These are phyloP conservation scores for Periconia digitata DNA, from an alignment of 2,329 filamentous ascomycete species.

Conservation along the genomic window DNA sequence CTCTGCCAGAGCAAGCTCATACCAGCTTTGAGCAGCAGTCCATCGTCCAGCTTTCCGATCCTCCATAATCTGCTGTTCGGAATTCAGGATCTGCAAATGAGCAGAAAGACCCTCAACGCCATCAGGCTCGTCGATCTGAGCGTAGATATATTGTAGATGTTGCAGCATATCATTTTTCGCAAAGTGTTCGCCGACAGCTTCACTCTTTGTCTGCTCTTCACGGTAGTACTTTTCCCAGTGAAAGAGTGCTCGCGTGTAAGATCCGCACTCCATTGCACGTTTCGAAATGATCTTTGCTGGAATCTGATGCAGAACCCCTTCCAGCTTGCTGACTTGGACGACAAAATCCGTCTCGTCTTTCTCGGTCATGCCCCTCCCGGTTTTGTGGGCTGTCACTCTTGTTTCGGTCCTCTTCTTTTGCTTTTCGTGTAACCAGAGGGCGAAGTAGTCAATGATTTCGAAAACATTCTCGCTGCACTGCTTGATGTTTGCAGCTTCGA, in stretches of 20 bases:
- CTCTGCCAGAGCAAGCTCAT: slow-evolving; percentile 84
- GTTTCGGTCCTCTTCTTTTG: slow-evolving; percentile 50
- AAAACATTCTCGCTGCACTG: slow-evolving; percentile 93
- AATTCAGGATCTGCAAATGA: slow-evolving; percentile 80
- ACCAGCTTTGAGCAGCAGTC: slow-evolving; percentile 96
- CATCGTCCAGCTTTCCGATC: slow-evolving; percentile 92
- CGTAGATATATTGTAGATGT: slow-evolving; percentile 88
- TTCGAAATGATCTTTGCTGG: slow-evolving; percentile 74
- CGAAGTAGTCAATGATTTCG: slow-evolving; percentile 85
- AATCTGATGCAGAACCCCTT: slow-evolving; percentile 69
- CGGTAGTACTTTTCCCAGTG: slow-evolving; percentile 92
- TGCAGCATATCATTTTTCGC: slow-evolving; percentile 67
- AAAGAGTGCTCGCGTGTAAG: slow-evolving; percentile 88
- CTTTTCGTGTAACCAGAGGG: slow-evolving; percentile 85
- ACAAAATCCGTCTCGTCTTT: slow-evolving; percentile 56
- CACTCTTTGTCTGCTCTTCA: slow-evolving; percentile 49
- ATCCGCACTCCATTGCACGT: slow-evolving; percentile 89
- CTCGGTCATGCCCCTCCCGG: slow-evolving; percentile 45
- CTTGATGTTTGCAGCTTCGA: slow-evolving; percentile 74
- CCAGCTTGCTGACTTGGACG: slow-evolving; percentile 65
- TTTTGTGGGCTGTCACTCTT: slow-evolving; percentile 46
- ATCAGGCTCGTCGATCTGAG: slow-evolving; percentile 96
- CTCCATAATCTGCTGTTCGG: slow-evolving; percentile 90
- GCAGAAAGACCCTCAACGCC: slow-evolving; percentile 93
- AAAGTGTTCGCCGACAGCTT: slow-evolving; percentile 54